phyloP scores from a whole-genome alignment of 306 rosid species.

The Abrus precatorius region DNA sequence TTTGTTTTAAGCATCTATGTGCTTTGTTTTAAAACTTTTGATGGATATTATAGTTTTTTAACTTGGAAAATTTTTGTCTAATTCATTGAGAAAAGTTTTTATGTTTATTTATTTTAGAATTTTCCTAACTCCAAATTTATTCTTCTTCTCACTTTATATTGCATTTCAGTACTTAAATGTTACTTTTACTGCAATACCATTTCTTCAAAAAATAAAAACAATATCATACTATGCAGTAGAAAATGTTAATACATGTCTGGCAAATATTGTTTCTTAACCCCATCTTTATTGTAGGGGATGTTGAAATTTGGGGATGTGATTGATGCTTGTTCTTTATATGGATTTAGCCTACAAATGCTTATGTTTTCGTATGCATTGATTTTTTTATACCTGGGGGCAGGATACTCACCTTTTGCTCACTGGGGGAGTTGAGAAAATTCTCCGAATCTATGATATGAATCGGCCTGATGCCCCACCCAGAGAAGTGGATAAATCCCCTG shows the following conservation, averaged over 20 bases:
- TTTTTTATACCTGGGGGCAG: constrained; percentile 57
- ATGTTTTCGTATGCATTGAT: constrained; percentile 32
- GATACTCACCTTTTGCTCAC: constrained; percentile 90
- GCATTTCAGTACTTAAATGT: background rate
- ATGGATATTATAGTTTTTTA: background rate
- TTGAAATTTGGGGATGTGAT: constrained; percentile 31
- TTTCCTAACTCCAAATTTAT: background rate
- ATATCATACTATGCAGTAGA: background rate
- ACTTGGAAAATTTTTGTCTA: background rate
- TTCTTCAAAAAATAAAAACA: background rate
- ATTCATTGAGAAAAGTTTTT: background rate
- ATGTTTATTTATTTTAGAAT: background rate
- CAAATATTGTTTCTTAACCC: background rate
- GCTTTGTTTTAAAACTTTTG: background rate
- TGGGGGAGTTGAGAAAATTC: constrained; percentile 92
- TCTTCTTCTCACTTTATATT: background rate
- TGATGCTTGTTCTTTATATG: background rate
- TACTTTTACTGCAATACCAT: background rate
- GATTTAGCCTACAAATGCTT: background rate
- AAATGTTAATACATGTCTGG: background rate
- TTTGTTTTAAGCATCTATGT: background rate
- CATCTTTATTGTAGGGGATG: background rate
- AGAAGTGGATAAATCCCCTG: constrained; percentile 96
- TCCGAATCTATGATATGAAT: constrained; percentile 92
- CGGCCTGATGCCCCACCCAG: constrained; percentile 96